Evolutionary conservation across 768 basidiomycete genomes (phyloP).

Genomic region (Panaeolus cyanescens): DNA sequence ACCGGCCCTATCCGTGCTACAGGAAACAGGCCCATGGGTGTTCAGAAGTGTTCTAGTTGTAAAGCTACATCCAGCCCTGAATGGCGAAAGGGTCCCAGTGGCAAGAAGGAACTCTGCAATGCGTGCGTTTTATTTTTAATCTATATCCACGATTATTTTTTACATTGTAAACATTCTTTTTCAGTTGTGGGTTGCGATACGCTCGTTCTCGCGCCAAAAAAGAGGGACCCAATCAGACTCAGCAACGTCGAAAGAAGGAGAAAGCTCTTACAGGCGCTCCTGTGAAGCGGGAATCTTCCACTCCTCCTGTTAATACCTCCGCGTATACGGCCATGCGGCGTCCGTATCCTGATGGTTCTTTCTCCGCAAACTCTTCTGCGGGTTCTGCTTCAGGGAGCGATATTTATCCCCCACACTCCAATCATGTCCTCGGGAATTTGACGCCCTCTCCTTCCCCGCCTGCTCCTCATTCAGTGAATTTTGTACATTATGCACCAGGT

Average conservation of each 20-base stretch:
- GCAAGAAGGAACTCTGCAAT: slow-evolving; percentile 91
- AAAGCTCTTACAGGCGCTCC: slow-evolving; percentile 33
- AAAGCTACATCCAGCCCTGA: slow-evolving; percentile 83
- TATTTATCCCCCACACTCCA: slow-evolving; percentile 47
- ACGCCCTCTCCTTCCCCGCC: slow-evolving; percentile 75
- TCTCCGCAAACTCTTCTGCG: slow-evolving; percentile 42
- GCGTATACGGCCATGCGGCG: slow-evolving; percentile 47
- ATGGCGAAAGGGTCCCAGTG: slow-evolving; percentile 90
- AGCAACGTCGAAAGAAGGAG: slow-evolving; percentile 65
- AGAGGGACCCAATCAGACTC: slow-evolving; percentile 60
- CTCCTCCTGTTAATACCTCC: slow-evolving; percentile 40
- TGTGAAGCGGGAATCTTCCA: slow-evolving; percentile 43
- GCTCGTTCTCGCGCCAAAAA: slow-evolving; percentile 89
- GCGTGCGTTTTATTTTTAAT: slow-evolving; percentile 55
- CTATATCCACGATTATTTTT: slow-evolving; percentile 6
- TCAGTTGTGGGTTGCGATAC: slow-evolving; percentile 81
- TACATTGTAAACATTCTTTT: slow-evolving; percentile 10
- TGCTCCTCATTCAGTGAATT: slow-evolving; percentile 45
- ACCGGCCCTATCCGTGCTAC: slow-evolving; percentile 44
- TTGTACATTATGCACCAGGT: slow-evolving; percentile 55
- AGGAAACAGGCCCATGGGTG: slow-evolving; percentile 72
- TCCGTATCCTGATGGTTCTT: slow-evolving; percentile 48
- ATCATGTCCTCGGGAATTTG: slow-evolving; percentile 33
- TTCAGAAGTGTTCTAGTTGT: slow-evolving; percentile 78
- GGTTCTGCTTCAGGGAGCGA: slow-evolving; percentile 63